Base-by-base conservation (phyloP, 139 green algal species). In the Diplosphaera chodatii region DNA sequence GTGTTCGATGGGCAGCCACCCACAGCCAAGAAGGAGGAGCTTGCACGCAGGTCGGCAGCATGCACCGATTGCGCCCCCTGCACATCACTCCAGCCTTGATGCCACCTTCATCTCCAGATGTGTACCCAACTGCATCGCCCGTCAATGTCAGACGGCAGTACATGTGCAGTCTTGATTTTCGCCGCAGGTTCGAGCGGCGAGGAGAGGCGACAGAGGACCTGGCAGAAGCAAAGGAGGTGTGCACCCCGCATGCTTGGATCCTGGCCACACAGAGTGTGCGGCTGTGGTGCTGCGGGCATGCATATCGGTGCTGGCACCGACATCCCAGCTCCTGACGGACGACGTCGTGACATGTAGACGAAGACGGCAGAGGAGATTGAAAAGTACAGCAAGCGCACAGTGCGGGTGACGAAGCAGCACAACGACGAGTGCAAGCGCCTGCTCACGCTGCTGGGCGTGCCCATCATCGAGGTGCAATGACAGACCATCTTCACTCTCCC, bases 1-100 rank as follows among this genome's bases (percentile, higher is more conserved):
- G 92, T 99, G 13, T 99, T 99, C 81, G 95, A 99, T 55, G 95
- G 95, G 66, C 96, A 97, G 77, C 87, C 95, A 3, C 95, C 95
- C 3, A 77, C 93, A 55, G 79, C 97, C 20, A 99, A 99, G 84
- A 74, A 68, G 28, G 88, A 88, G 31, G 94, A 99, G 80, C 86
- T 99, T 31, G 82, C 80, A 13, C 85, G 87, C 63, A 74, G 87
- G 75, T 80, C 33, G 28, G 69, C 20, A 28, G 4, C 55, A 16
- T 62, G 37, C n/a, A n/a, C n/a, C n/a, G n/a, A n/a, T n/a, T n/a
- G n/a, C n/a, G n/a, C n/a, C n/a, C n/a, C n/a, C n/a, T n/a, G n/a
- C n/a, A n/a, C n/a, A n/a, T n/a, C n/a, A n/a, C n/a, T n/a, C n/a
- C n/a, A 8, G 15, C 21, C 55, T 41, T 40, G 27, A 28, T 73